Conservation (phyloP, 78 protist species). For the Dictyostelium capitatum region DNA sequence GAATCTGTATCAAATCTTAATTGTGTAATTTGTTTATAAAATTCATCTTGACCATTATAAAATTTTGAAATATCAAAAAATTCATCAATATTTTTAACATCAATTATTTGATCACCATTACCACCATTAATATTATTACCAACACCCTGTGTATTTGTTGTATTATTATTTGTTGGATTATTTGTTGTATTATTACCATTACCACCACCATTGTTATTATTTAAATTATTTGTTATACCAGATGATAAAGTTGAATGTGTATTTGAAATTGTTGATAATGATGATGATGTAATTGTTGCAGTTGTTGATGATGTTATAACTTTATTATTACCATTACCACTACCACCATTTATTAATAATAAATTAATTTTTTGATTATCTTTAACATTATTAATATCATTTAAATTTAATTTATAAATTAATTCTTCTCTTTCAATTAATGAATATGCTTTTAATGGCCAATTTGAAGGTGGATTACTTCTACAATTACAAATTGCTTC, state of each 20-base stretch:
- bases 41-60: constrained; percentile 31
- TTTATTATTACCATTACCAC: not conserved
- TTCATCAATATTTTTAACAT: not conserved
- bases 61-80: not conserved
- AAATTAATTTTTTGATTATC: not conserved
- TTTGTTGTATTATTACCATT: not conserved
- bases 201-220: not conserved
- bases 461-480: constrained; percentile 38
- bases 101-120: too few species aligned
- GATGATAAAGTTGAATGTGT: not conserved
- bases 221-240: not conserved
- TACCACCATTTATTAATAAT: constrained; percentile 10
- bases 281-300: not conserved
- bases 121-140: not conserved
- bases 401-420: not conserved
- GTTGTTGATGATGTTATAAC: not conserved
- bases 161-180: not conserved
- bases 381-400: constrained; percentile 8
- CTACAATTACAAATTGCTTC: constrained; percentile 73
- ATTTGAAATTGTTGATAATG: not conserved
- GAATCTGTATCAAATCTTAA: constrained; percentile 31
- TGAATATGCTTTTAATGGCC: constrained; percentile 23
- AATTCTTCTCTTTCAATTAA: constrained; percentile 69
- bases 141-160: not conserved
- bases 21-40: constrained; percentile 16